Percentiles rank a stretch among this genome's conserved stretches.
phyloP scores from a whole-genome alignment of 176 grass and related monocot genomes.

The Cenchrus americanus region DNA sequence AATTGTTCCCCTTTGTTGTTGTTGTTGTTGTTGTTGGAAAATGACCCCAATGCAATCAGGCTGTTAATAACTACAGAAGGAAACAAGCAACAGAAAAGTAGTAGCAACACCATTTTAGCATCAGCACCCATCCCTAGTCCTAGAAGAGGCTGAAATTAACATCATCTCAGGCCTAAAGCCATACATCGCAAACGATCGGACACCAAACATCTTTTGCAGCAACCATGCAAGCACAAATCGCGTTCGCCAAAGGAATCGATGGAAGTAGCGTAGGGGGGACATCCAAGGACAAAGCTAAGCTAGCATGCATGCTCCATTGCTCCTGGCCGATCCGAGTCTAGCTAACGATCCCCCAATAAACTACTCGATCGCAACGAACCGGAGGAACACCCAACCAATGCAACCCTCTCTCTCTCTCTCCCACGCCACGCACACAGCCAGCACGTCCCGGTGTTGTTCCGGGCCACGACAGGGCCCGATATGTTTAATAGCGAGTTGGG shows the following conservation, averaged over 20 bases:
- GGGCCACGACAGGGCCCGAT: constrained; percentile 37
- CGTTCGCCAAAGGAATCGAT: background rate
- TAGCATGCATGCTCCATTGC: background rate
- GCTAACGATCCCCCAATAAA: background rate
- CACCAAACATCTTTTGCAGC: background rate
- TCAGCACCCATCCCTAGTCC: background rate
- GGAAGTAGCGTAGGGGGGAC: background rate
- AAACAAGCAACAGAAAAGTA: background rate
- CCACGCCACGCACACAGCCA: constrained; percentile 32
- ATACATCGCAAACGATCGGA: background rate
- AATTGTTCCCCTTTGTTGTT: background rate
- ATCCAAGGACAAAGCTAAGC: background rate
- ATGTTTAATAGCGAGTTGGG: constrained; percentile 38
- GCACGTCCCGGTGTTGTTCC: constrained; percentile 48
- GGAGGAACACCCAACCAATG: constrained; percentile 28
- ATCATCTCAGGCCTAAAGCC: background rate
- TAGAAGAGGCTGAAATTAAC: background rate
- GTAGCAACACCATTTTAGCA: too few species aligned
- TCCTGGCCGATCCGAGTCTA: background rate
- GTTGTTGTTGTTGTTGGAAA: background rate
- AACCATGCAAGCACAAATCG: background rate
- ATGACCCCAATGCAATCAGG: constrained; percentile 3
- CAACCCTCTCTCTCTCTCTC: too few species aligned
- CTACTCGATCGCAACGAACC: background rate
- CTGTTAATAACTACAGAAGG: background rate